A percentile compares a stretch with the other conserved stretches of the same genome.
These are phyloP conservation scores for Cryptomeria japonica DNA, from an alignment of 75 land plant species.

Conservation along the genomic window DNA sequence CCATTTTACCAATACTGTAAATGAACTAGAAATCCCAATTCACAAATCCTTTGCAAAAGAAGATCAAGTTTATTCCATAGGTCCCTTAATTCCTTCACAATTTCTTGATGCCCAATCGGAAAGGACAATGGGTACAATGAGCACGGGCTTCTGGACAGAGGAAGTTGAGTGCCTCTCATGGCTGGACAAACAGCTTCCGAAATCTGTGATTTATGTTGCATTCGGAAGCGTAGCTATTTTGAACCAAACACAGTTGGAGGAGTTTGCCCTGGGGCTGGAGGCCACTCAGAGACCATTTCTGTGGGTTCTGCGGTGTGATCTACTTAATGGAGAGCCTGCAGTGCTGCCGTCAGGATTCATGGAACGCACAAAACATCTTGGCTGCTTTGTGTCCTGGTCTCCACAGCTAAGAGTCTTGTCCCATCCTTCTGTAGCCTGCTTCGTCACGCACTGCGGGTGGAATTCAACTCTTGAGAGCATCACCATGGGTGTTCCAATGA, in stretches of 20 bases:
- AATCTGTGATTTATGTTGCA: constrained; percentile 14
- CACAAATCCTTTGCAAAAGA: background rate
- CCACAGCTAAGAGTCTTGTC: constrained; percentile 12
- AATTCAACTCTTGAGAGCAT: constrained; percentile 18
- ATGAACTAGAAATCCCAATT: background rate
- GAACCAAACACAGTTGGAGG: background rate
- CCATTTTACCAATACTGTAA: too few species aligned
- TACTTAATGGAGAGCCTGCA: background rate
- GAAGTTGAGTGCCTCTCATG: background rate
- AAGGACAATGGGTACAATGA: background rate
- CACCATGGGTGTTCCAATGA: constrained; percentile 11
- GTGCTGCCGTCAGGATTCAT: background rate
- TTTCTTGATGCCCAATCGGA: background rate
- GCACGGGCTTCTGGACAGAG: background rate
- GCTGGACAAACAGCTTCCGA: constrained; percentile 4
- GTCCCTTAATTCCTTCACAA: background rate
- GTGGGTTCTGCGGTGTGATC: constrained; percentile 4
- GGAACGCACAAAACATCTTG: background rate
- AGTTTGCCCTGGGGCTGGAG: constrained; percentile 6
- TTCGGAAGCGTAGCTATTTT: constrained; percentile 8
- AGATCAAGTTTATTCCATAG: background rate
- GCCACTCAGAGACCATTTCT: background rate
- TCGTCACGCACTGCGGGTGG: constrained; percentile 16
- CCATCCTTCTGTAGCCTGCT: constrained; percentile 11
- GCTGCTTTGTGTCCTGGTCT: constrained; percentile 10